Evolutionary conservation across 139 green algal species (phyloP), one percentile per base, ranked within the genome.

Genomic region (Marvania coccoides): DNA sequence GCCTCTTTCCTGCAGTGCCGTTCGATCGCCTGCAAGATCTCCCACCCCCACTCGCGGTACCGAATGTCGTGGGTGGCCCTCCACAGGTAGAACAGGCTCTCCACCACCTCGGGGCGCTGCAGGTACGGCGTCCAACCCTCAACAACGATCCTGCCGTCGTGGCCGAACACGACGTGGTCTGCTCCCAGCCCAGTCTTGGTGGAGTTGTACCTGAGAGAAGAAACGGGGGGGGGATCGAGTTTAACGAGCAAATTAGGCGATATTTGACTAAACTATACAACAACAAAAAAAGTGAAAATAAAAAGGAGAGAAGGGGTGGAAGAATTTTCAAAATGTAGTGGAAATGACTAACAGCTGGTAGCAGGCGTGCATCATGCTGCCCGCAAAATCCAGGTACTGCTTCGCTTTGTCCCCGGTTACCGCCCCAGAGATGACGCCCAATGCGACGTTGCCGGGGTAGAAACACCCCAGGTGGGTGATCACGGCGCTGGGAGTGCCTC

Each of bases 381-480:
- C 61, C 2, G 84, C 85, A 34, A 81, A 65, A 35, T 73, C 23
- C 48, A 85, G 30, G 64, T 85, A 85, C 31, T 34, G 47, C 10
- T 70, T 47, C 45, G 67, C 73, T 38, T 83, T 82, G 26, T 24
- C 30, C 0, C 59, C 72, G 6, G 34, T 62, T 23, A 81, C 75
- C 19, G 70, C 70, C 26, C 70, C 71, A 3, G 55, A 28, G 39
- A 71, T 63, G 28, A 55, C 80, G 26, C 84, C 83, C 31, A 92
- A 69, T 2, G 79, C 78, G 26, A 92, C 64, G 67, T 85, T 88
- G 19, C 73, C 87, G 1, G 78, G 69, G 19, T 85, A 55, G 56
- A 93, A 93, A 74, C 86, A 93, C 5, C 69, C 68, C 30, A 92
- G 71, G 62, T 92, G 86, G 55, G 90, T 81, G 74, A 91, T 88